Base-by-base conservation (phyloP, 805 yeast genomes). In the Metschnikowia picachoensis region DNA sequence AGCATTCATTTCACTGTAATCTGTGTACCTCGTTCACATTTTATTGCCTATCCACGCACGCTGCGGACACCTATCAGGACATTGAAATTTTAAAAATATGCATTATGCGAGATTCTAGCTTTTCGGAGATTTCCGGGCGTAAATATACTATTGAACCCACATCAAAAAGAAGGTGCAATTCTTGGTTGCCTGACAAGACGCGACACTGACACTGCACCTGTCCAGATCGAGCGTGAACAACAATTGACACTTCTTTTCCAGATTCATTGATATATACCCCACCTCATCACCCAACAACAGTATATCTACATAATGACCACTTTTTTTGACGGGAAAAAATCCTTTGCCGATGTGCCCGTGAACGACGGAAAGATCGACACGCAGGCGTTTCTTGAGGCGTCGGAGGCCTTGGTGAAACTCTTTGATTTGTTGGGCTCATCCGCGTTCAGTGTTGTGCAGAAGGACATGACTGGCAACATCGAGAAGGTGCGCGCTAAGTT, bases 401-500 rank as follows among this genome's bases (percentile, higher is more conserved):
- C 94, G 15, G 94, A 84, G 68, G 83, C 95, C 10, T 73, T 89
- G 49, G 88, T 89, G 57, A 82, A 85, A 65, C 73, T 90, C 51
- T 90, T 89, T 64, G 94, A 89, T 64, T 73, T 89, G 39, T 74
- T 89, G 53, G 95, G 95, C 20, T 85, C 94, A 16, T 72, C 94
- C 30, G 95, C 96, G 12, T 89, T 89, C 59, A 65, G 81, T 13
- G 89, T 87, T 35, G 96, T 89, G 47, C 95, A 87, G 64, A 84
- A 76, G 55, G 97, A 89, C 65, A 83, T 89, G 87, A 83, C 78
- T 30, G 97, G 97, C 33, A 89, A 89, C 67, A 84, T 89, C 64
- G 73, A 74, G 48, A 89, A 89, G 66, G 78, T 89, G 56, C 75
- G 90, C 53, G 72, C 80, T 39, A 79, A 83, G 60, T 74, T 84